phyloP scores from a whole-genome alignment of 768 basidiomycete genomes.

The Tylopilus subfusipes region DNA sequence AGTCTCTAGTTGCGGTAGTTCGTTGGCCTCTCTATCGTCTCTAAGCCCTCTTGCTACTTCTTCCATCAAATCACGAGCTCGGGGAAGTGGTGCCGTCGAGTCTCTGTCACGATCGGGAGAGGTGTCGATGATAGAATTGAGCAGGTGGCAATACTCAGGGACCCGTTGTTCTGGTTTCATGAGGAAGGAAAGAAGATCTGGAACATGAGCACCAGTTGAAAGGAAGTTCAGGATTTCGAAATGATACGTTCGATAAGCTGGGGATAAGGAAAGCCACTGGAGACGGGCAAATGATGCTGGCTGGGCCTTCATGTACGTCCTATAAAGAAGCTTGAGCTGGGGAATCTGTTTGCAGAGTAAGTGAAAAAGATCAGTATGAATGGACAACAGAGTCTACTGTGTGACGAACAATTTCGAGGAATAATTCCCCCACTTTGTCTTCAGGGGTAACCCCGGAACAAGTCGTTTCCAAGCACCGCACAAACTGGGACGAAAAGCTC shows the following conservation, averaged over 20 bases:
- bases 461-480: conserved; percentile 58
- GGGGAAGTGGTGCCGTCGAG: conserved; percentile 29
- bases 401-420: conserved; percentile 56
- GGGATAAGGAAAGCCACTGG: conserved; percentile 34
- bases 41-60: conserved; percentile 67
- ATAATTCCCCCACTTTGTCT: conserved; percentile 65
- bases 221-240: conserved; percentile 44
- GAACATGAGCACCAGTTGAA: conserved; percentile 66
- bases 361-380: neutral
- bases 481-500: conserved; percentile 57
- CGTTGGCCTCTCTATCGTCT: conserved; percentile 45
- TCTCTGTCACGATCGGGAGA: conserved; percentile 61
- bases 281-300: conserved; percentile 64
- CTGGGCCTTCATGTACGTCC: conserved; percentile 71
- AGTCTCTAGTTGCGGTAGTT: conserved; percentile 47
- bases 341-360: conserved; percentile 45
- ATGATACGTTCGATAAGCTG: conserved; percentile 54
- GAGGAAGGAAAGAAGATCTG: conserved; percentile 85
- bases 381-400: neutral
- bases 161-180: conserved; percentile 96
- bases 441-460: conserved; percentile 57
- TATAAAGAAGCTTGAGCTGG: conserved; percentile 62
- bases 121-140: conserved; percentile 64
- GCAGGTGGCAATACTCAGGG: conserved; percentile 83
- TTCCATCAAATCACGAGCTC: conserved; percentile 43